Conservation (phyloP, 1,139 yeast species). For the Kurtzmaniella quercitrusa region DNA sequence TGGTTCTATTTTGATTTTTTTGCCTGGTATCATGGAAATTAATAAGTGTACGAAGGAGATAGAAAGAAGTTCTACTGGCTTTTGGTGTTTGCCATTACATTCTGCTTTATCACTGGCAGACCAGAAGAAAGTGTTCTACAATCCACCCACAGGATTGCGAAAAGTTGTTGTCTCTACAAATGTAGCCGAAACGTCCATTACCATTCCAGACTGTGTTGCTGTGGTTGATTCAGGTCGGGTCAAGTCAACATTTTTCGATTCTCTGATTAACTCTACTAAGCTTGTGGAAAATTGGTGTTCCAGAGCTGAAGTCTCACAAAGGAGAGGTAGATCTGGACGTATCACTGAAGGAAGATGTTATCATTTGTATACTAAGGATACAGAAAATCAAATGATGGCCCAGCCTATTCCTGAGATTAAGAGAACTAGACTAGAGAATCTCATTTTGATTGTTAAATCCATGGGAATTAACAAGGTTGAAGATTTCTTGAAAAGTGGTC, state of each 20-base stretch:
- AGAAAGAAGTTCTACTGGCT: constrained; percentile 15
- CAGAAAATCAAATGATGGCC: constrained; percentile 55
- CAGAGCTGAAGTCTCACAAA: constrained; percentile 83
- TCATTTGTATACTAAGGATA: constrained; percentile 66
- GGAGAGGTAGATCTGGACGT: constrained; percentile 99
- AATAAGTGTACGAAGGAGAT: constrained; percentile 37
- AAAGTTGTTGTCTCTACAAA: constrained; percentile 90
- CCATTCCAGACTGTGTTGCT: constrained; percentile 91
- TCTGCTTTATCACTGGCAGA: constrained; percentile 83
- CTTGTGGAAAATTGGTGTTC: constrained; percentile 86
- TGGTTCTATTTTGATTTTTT: constrained; percentile 79
- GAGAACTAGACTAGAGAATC: constrained; percentile 75
- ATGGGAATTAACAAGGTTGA: constrained; percentile 79
- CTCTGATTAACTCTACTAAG: constrained; percentile 62
- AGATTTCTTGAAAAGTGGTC: constrained; percentile 64
- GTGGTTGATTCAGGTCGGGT: constrained; percentile 88
- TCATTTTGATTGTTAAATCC: constrained; percentile 78
- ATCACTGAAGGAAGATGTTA: constrained; percentile 78
- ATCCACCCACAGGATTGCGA: constrained; percentile 43
- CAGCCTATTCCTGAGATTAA: constrained; percentile 88
- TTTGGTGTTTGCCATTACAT: constrained; percentile 71
- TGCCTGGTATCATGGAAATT: constrained; percentile 92
- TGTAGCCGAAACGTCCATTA: constrained; percentile 83
- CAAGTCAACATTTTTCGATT: constrained; percentile 69
- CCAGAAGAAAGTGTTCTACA: constrained; percentile 67